phyloP scores from a whole-genome alignment of 306 rosid genomes.

The Malus asiatica region DNA sequence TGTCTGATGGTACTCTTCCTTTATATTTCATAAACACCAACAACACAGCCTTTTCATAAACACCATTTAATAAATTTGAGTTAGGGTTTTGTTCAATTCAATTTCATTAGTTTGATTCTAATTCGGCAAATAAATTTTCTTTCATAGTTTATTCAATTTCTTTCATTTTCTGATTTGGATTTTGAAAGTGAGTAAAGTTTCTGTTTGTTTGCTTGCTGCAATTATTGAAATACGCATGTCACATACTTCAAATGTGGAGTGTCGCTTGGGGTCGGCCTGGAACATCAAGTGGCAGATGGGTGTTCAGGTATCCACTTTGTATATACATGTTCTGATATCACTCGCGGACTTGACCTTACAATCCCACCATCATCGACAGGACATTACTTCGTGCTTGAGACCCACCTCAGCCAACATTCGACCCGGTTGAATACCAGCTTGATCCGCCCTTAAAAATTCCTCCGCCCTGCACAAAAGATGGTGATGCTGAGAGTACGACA shows the following conservation, averaged over 20 bases:
- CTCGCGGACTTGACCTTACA: constrained; percentile 62
- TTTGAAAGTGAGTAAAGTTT: no score
- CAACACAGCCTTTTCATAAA: no score
- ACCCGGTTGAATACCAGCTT: constrained; percentile 57
- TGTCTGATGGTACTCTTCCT: no score
- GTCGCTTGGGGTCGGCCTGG: constrained; percentile 75
- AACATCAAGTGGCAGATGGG: constrained; percentile 75
- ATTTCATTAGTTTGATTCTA: no score
- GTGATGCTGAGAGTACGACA: constrained; percentile 11
- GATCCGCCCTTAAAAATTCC: constrained; percentile 51
- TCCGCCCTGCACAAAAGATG: constrained; percentile 5
- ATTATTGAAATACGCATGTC: constrained; percentile 28
- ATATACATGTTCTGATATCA: constrained; percentile 75
- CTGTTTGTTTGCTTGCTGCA: no score
- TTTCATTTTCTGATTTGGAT: no score
- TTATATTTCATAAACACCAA: no score
- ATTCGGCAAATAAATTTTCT: no score
- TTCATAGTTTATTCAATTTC: no score
- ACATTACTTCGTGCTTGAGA: constrained; percentile 59
- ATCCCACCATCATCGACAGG: constrained; percentile 64
- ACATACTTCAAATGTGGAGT: constrained; percentile 78
- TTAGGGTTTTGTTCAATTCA: no score
- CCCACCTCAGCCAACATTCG: constrained; percentile 61
- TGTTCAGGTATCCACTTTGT: constrained; percentile 75
- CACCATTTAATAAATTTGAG: no score